Evolutionary conservation across 2,329 filamentous ascomycete genomes (phyloP).

Genomic region (Aciculosporium take): DNA sequence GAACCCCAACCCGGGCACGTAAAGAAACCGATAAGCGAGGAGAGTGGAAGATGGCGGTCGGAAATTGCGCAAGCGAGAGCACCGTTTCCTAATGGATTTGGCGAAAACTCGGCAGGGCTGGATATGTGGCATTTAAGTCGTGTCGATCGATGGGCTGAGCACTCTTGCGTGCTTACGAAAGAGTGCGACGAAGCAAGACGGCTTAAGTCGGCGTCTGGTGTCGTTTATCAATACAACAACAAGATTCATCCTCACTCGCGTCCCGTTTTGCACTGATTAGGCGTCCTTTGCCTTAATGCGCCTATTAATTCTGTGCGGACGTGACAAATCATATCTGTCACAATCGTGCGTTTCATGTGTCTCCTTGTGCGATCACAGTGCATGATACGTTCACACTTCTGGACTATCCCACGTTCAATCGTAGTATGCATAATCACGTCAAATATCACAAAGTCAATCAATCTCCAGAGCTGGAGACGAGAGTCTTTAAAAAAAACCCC

Average conservation of each 20-base stretch:
- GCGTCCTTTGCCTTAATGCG: background rate
- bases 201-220: slow-evolving; percentile 26
- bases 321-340: background rate
- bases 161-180: slow-evolving; percentile 13
- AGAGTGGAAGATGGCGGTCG: slow-evolving; percentile 15
- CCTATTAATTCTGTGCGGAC: no score
- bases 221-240: slow-evolving; percentile 27
- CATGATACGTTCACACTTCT: no score
- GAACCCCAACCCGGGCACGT: slow-evolving; percentile 74
- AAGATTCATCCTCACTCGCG: slow-evolving; percentile 15
- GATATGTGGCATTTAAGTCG: slow-evolving; percentile 20
- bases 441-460: no score
- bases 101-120: slow-evolving; percentile 16
- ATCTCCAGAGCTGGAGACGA: no score
- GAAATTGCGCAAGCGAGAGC: slow-evolving; percentile 6
- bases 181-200: slow-evolving; percentile 24
- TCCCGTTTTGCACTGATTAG: background rate
- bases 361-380: no score
- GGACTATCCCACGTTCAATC: no score
- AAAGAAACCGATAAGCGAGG: slow-evolving; percentile 22
- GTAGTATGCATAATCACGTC: no score
- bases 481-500: no score
- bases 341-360: background rate
- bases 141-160: slow-evolving; percentile 22
- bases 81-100: background rate